These are phyloP conservation scores for Rostrohypoxylon terebratum DNA, from an alignment of 495 filamentous ascomycete species.

Conservation along the genomic window DNA sequence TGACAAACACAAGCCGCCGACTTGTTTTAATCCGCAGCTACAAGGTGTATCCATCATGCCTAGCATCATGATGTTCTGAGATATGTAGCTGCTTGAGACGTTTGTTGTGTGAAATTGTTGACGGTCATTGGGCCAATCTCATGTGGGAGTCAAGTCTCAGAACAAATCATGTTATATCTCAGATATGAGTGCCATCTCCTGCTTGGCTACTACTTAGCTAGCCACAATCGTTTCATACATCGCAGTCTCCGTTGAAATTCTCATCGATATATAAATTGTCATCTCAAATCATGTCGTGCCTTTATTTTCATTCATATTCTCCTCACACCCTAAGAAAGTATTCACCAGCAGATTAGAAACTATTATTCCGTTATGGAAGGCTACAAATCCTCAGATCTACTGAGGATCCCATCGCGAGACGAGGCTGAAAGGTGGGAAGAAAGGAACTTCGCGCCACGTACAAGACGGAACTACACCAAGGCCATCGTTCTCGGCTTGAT, in stretches of 20 bases:
- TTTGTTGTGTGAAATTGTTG: background rate
- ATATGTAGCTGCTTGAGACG: conserved; percentile 5
- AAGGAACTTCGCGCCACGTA: background rate
- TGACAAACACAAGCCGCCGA: background rate
- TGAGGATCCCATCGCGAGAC: background rate
- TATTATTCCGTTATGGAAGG: conserved; percentile 4
- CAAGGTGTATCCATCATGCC: background rate
- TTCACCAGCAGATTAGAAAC: no score
- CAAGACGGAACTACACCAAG: conserved; percentile 6
- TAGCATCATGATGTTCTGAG: background rate
- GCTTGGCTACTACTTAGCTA: background rate
- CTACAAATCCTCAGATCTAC: conserved; percentile 3
- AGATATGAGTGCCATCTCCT: background rate
- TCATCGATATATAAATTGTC: background rate
- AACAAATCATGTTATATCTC: background rate
- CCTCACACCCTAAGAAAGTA: background rate
- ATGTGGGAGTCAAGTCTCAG: background rate
- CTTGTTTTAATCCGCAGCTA: background rate
- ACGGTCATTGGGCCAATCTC: conserved; percentile 2
- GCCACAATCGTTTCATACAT: background rate
- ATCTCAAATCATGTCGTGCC: background rate
- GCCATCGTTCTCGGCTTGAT: conserved; percentile 18
- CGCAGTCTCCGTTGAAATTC: background rate
- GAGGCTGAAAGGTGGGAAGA: background rate
- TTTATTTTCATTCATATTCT: background rate